Percentiles rank a stretch among this genome's conserved stretches.
These are phyloP conservation scores for Schizonepeta tenuifolia DNA, from an alignment of 257 asterid species.

Conservation along the genomic window DNA sequence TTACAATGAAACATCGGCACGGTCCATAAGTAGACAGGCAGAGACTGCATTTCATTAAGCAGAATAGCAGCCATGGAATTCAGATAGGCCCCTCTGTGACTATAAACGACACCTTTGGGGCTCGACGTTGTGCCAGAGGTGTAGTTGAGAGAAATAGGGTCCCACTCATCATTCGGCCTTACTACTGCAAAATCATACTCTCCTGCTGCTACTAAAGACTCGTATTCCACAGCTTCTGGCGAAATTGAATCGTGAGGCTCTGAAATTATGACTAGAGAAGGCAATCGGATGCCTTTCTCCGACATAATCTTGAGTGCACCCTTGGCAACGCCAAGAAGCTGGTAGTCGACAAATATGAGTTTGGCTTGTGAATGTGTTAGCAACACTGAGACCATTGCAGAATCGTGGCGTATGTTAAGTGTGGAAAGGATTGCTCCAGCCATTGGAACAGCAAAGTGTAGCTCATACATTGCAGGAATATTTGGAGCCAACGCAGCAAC, in stretches of 20 bases:
- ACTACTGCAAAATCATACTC: conserved; percentile 41
- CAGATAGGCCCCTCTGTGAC: conserved; percentile 76
- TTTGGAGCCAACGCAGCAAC: conserved; percentile 72
- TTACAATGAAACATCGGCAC: conserved; percentile 84
- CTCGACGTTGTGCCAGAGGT: conserved; percentile 82
- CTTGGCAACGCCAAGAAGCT: conserved; percentile 39
- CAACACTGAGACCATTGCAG: conserved; percentile 46
- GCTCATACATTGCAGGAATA: conserved; percentile 65
- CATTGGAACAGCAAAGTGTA: conserved; percentile 76
- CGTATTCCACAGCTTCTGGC: conserved; percentile 38
- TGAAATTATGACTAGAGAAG: conserved; percentile 45
- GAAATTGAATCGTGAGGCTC: conserved; percentile 28
- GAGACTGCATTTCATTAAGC: conserved; percentile 43
- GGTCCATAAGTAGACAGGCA: conserved; percentile 66
- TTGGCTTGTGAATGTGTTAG: conserved; percentile 59
- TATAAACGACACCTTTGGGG: conserved; percentile 79
- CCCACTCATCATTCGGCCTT: conserved; percentile 63
- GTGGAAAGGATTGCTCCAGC: conserved; percentile 68
- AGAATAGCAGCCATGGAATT: conserved; percentile 53
- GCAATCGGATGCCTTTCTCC: conserved; percentile 33
- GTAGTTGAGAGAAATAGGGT: conserved; percentile 68
- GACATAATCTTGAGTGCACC: conserved; percentile 46
- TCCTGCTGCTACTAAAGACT: conserved; percentile 48
- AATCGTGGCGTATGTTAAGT: conserved; percentile 50
- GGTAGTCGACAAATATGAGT: conserved; percentile 57